These are phyloP conservation scores for Calonectria multiphialidica DNA, from an alignment of 2,329 filamentous ascomycete species.

Conservation along the genomic window DNA sequence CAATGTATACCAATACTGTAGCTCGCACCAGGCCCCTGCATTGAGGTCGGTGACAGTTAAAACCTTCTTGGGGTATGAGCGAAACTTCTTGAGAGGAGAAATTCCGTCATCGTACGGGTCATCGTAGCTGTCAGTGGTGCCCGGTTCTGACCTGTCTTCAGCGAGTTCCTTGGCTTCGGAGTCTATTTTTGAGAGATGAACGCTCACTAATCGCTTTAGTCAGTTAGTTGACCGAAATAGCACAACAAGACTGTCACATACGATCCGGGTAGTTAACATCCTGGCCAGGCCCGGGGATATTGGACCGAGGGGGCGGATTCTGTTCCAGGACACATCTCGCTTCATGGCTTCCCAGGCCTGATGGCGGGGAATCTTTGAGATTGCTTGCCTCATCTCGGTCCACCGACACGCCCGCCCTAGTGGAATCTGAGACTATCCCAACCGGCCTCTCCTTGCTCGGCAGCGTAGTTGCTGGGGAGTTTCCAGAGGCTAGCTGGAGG, in stretches of 20 bases:
- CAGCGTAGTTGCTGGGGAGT: slow-evolving; percentile 16
- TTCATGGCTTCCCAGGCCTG: slow-evolving; percentile 16
- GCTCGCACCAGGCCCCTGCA: slow-evolving; percentile 93
- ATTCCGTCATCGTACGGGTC: slow-evolving; percentile 47
- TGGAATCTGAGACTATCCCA: slow-evolving; percentile 41
- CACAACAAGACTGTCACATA: slow-evolving; percentile 50
- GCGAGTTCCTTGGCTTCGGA: slow-evolving; percentile 26
- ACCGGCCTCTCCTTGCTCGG: slow-evolving; percentile 25
- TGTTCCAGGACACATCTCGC: background rate
- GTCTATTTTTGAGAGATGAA: slow-evolving; percentile 48
- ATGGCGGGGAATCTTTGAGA: background rate
- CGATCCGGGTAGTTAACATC: slow-evolving; percentile 64
- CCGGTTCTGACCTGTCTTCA: slow-evolving; percentile 24
- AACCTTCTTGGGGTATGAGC: slow-evolving; percentile 80
- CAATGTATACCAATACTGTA: slow-evolving; percentile 92
- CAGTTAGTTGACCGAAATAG: slow-evolving; percentile 64
- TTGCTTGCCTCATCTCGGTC: slow-evolving; percentile 19
- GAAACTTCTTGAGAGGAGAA: slow-evolving; percentile 81
- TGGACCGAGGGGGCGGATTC: background rate
- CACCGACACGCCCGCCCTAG: slow-evolving; percentile 25
- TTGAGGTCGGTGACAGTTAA: slow-evolving; percentile 91
- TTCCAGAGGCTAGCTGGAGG: slow-evolving; percentile 49
- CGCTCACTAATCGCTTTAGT: slow-evolving; percentile 75
- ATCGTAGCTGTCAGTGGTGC: slow-evolving; percentile 15
- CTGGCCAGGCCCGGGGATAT: slow-evolving; percentile 34